Base-by-base conservation (phyloP, 176 grass and related monocot species). In the Triticum turgidum region DNA sequence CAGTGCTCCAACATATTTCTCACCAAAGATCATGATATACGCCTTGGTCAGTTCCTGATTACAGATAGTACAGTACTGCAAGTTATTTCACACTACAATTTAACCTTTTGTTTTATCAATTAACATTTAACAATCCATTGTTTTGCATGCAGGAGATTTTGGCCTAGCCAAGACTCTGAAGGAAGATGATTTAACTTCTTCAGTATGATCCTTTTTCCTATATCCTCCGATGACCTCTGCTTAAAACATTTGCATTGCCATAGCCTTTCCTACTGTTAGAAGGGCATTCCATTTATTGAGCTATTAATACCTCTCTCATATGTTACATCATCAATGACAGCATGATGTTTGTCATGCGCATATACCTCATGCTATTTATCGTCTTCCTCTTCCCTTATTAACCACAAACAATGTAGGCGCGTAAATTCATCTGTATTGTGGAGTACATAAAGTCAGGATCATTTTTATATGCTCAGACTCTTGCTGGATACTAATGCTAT, bases 1-100 rank as follows among this genome's bases (percentile, higher is more conserved):
- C 92, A 99, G 94, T 99, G 97, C 74, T 99, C 97, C 87, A 99
- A 99, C 79, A 99, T 96, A 90, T 99, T 99, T 88, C 94, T 99
- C 64, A 96, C 94, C 66, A 99, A 99, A 86, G 97, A 99, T 83
- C 90, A 99, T 44, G 90, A 99, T 56, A 86, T 99, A 84, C 92
- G 94, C 35, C 97, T 99, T 65, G 97, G 97, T 99, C 83, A 96
- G 97, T 89, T 80, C 32, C 79, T 87, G 35, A 61, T 21, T 61
- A 72, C 33, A 88, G 52, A 39, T 77, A 51, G 12, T 13, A 80
- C 45, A 90, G 9, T 71, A 82, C 34, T 41, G 11, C 25, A 20
- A 45, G 35, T 41, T 51, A 12, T 63, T 79, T 25, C n/a, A 51
- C 80, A 22, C 37, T 38, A 37, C 24, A 22, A 49, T 56, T 15